These are phyloP conservation scores for Pichia sp. DNA, from an alignment of 1,139 yeast species.

Conservation along the genomic window DNA sequence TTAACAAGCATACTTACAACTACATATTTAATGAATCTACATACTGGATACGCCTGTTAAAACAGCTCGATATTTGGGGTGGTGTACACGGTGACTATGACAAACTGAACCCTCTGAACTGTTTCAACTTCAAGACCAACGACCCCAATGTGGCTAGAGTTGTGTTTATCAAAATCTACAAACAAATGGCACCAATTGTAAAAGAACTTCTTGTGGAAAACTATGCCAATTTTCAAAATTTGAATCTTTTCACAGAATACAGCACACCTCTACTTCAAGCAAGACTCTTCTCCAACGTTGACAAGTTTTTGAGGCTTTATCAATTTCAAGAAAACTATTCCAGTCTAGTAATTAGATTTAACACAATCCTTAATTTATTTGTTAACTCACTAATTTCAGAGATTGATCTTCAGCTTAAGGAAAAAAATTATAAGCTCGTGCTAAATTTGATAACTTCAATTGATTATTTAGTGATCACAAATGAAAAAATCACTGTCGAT, in stretches of 20 bases:
- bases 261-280: constrained; percentile 46
- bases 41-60: constrained; percentile 48
- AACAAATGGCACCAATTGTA: constrained; percentile 39
- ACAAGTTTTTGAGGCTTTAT: constrained; percentile 33
- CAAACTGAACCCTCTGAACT: constrained; percentile 23
- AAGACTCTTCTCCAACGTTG: constrained; percentile 27
- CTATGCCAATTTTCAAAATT: constrained; percentile 37
- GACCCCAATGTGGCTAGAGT: constrained; percentile 37
- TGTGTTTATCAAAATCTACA: constrained; percentile 39
- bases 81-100: constrained; percentile 6
- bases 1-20: constrained; percentile 32
- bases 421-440: constrained; percentile 36
- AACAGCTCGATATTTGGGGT: constrained; percentile 44
- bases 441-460: constrained; percentile 28
- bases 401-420: constrained; percentile 53
- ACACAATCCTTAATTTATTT: constrained; percentile 60
- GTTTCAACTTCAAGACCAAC: constrained; percentile 26
- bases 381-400: constrained; percentile 68
- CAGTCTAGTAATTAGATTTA: constrained; percentile 36
- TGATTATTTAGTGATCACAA: constrained; percentile 30
- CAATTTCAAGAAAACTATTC: constrained; percentile 26
- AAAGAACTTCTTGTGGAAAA: constrained; percentile 41
- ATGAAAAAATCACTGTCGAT: constrained; percentile 32
- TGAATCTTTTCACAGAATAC: constrained; percentile 41
- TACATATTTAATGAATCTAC: constrained; percentile 27